Conservation (phyloP, 345 rosid genomes). For the Lagerstroemia speciosa region DNA sequence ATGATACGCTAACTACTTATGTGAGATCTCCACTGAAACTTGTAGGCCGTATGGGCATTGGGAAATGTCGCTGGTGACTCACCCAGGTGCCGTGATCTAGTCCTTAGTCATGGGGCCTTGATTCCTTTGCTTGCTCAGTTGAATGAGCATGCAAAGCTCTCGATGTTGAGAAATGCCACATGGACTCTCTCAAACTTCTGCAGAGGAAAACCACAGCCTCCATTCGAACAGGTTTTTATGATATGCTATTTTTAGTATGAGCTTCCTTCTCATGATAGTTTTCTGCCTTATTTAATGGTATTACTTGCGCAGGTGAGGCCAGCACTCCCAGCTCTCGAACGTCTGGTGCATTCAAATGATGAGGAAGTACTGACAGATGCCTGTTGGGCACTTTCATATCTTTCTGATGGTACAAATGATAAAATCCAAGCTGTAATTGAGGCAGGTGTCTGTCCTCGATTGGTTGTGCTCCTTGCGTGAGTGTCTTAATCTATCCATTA, state of each 20-base stretch:
- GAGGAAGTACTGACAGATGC: slow-evolving; percentile 98
- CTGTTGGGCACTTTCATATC: slow-evolving; percentile 96
- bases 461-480: slow-evolving; percentile 78
- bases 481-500: slow-evolving; percentile 12
- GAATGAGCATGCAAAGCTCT: slow-evolving; percentile 78
- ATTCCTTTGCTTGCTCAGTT: slow-evolving; percentile 58
- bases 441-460: slow-evolving; percentile 76
- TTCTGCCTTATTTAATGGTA: background rate
- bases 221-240: slow-evolving; percentile 62
- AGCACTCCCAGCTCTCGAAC: slow-evolving; percentile 86
- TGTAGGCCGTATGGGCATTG: slow-evolving; percentile 89
- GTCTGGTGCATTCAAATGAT: slow-evolving; percentile 73
- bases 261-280: background rate
- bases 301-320: slow-evolving; percentile 54
- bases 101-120: slow-evolving; percentile 65
- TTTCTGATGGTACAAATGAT: slow-evolving; percentile 95
- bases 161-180: slow-evolving; percentile 94
- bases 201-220: slow-evolving; percentile 91
- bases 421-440: slow-evolving; percentile 93
- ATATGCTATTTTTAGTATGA: background rate
- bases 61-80: slow-evolving; percentile 97
- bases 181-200: slow-evolving; percentile 97
- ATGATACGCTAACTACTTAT: background rate
- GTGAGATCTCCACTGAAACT: background rate
- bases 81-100: slow-evolving; percentile 85